These are phyloP conservation scores for Monilinia fructigena DNA, from an alignment of 2,329 filamentous ascomycete species.

Conservation along the genomic window DNA sequence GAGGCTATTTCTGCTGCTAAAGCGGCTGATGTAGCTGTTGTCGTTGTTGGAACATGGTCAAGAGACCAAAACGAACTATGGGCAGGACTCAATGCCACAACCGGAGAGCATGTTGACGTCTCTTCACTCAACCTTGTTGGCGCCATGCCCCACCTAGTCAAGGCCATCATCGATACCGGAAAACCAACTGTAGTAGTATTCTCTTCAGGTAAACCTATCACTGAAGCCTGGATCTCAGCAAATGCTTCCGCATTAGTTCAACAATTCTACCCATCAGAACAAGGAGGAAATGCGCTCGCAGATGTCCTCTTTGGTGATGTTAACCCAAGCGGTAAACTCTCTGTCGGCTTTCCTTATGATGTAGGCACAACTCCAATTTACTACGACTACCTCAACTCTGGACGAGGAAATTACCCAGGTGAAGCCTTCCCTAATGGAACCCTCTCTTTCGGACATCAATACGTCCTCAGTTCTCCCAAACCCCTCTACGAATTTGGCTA, in stretches of 20 bases:
- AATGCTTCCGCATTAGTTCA: constrained; percentile 65
- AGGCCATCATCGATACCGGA: constrained; percentile 65
- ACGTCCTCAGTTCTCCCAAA: constrained; percentile 74
- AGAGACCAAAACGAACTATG: constrained; percentile 71
- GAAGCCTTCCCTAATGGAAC: constrained; percentile 72
- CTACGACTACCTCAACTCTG: constrained; percentile 72
- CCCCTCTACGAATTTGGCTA: constrained; percentile 86
- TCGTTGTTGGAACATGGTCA: constrained; percentile 70
- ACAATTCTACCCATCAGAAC: constrained; percentile 75
- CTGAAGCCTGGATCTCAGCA: constrained; percentile 69
- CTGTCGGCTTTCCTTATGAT: constrained; percentile 67
- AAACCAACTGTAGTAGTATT: constrained; percentile 80
- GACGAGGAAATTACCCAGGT: constrained; percentile 71
- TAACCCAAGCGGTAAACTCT: constrained; percentile 68
- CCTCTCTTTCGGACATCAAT: constrained; percentile 81
- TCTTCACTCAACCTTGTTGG: constrained; percentile 64
- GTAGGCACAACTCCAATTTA: constrained; percentile 67
- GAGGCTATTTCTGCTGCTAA: constrained; percentile 65
- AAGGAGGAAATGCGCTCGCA: constrained; percentile 77
- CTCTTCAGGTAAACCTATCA: constrained; percentile 74
- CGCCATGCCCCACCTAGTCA: constrained; percentile 65
- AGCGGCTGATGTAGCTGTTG: constrained; percentile 68
- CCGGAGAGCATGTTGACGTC: constrained; percentile 71
- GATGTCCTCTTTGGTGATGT: constrained; percentile 77
- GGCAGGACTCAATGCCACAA: constrained; percentile 69